Conservation (phyloP, 2,329 filamentous ascomycete genomes). For the Ophiocordyceps camponoti-saundersi region DNA sequence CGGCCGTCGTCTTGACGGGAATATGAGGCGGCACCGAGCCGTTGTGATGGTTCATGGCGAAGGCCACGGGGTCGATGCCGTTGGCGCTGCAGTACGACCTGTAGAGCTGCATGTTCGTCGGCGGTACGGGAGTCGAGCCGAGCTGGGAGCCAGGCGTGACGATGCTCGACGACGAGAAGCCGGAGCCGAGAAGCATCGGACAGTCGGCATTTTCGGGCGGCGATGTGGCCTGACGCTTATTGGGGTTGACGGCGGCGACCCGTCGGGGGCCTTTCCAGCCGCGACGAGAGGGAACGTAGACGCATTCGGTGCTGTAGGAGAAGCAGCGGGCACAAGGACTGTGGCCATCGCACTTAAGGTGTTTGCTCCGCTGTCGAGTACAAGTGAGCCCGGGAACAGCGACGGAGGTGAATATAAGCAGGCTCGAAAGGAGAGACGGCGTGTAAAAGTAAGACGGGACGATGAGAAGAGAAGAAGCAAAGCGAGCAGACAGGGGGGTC, state of each 20-base stretch:
- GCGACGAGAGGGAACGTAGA: slow-evolving; percentile 57
- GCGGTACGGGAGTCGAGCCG: slow-evolving; percentile 5
- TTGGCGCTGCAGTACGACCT: slow-evolving; percentile 11
- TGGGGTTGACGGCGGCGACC: slow-evolving; percentile 23
- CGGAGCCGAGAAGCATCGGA: slow-evolving; percentile 14
- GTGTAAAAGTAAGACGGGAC: not conserved
- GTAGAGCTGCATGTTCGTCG: slow-evolving; percentile 23
- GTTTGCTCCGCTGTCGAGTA: slow-evolving; percentile 35
- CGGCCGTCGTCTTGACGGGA: slow-evolving; percentile 20
- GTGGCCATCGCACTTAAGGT: slow-evolving; percentile 60
- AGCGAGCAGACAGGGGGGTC: not conserved
- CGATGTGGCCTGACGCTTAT: slow-evolving; percentile 33
- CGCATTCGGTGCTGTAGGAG: slow-evolving; percentile 40
- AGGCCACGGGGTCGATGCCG: slow-evolving; percentile 6
- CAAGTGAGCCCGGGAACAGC: not conserved
- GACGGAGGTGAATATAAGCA: not conserved
- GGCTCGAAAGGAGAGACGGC: not conserved
- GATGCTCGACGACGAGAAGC: slow-evolving; percentile 3
- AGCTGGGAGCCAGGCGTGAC: slow-evolving; percentile 7
- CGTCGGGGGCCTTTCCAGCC: slow-evolving; percentile 48
- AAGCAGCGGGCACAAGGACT: slow-evolving; percentile 54
- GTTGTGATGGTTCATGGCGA: slow-evolving; percentile 6
- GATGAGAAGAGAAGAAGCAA: not conserved
- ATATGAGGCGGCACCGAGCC: slow-evolving; percentile 5
- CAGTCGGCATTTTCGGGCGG: slow-evolving; percentile 20